Conservation (phyloP, 345 rosid genomes). For the Rhodomyrtus tomentosa region DNA sequence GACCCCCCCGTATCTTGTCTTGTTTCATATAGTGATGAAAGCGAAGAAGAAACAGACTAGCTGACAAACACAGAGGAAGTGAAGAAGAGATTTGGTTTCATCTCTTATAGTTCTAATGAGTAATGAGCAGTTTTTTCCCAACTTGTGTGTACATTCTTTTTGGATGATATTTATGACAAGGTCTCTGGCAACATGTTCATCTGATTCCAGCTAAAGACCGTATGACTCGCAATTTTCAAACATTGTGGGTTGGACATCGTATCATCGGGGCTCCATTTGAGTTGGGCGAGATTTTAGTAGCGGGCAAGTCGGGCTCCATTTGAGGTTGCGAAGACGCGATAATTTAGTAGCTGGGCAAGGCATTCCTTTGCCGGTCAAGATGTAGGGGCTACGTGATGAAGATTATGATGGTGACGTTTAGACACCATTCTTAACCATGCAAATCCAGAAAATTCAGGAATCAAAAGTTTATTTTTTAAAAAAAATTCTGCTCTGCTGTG, state of each 20-base stretch:
- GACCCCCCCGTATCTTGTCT: conserved; percentile 30
- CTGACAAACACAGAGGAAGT: conserved; percentile 1
- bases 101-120: background rate
- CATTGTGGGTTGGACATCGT: background rate
- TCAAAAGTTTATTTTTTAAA: background rate
- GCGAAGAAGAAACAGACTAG: conserved; percentile 46
- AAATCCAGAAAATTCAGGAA: background rate
- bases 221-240: background rate
- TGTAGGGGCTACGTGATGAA: background rate
- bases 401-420: background rate
- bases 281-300: background rate
- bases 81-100: background rate
- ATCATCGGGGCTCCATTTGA: background rate
- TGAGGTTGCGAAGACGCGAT: background rate
- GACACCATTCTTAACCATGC: background rate
- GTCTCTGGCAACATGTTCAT: background rate
- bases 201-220: background rate
- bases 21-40: conserved; percentile 87
- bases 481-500: background rate
- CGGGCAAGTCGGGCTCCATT: background rate
- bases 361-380: background rate
- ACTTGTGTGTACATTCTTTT: background rate
- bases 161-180: background rate
- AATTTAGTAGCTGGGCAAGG: background rate
- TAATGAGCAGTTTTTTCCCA: background rate